These are phyloP conservation scores for Penicillium pancosmium DNA, from an alignment of 495 filamentous ascomycete species.

Conservation along the genomic window DNA sequence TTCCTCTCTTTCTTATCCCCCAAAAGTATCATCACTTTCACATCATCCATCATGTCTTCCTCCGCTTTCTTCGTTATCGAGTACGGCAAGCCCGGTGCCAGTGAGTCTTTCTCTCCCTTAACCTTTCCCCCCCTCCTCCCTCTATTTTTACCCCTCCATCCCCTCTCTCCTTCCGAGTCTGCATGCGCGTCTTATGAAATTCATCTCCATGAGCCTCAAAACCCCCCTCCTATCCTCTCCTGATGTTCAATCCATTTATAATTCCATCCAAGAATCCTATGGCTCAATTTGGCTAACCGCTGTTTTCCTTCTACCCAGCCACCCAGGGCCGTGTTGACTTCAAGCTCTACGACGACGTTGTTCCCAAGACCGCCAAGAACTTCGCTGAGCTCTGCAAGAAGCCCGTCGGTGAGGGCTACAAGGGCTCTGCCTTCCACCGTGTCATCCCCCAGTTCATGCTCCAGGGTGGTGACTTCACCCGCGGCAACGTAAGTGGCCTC, in stretches of 20 bases:
- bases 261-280: not conserved
- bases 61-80: slow-evolving; percentile 5
- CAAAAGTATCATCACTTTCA: slow-evolving; percentile 3
- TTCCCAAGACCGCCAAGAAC: slow-evolving; percentile 94
- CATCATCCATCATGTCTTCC: slow-evolving; percentile 4
- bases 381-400: slow-evolving; percentile 93
- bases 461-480: slow-evolving; percentile 98
- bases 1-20: not conserved
- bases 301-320: slow-evolving; percentile 45
- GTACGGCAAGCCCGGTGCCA: not conserved
- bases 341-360: slow-evolving; percentile 81
- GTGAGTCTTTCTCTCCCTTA: not conserved
- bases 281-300: not conserved
- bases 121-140: not conserved
- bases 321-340: slow-evolving; percentile 85
- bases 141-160: slow-evolving; percentile 1
- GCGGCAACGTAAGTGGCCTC: slow-evolving; percentile 69
- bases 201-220: not conserved
- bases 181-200: not conserved
- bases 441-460: slow-evolving; percentile 99
- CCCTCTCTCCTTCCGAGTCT: not conserved
- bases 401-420: slow-evolving; percentile 87
- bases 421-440: slow-evolving; percentile 90
- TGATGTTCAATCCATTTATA: not conserved
- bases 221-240: not conserved